phyloP scores from a whole-genome alignment of 2,329 filamentous ascomycete species.

The Cryphonectria radicalis region DNA sequence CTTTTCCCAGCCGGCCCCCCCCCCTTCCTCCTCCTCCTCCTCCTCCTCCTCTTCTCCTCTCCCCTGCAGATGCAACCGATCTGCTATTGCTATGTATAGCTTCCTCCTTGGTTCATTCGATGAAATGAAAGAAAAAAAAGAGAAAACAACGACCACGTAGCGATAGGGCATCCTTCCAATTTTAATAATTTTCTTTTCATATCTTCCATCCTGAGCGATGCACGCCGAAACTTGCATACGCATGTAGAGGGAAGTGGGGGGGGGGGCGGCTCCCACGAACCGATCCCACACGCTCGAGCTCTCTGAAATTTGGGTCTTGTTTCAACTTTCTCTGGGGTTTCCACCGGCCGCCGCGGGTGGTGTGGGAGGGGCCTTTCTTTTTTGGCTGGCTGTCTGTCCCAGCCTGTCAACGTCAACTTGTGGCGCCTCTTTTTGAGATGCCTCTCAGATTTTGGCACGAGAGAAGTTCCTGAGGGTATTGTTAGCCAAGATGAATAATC shows the following conservation, averaged over 20 bases:
- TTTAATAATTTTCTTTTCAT: neutral
- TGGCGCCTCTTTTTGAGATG: neutral
- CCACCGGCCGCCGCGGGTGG: neutral
- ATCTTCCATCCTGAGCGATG: neutral
- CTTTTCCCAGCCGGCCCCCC: neutral
- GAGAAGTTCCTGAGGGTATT: no score
- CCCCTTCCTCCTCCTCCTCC: no score
- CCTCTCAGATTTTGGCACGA: neutral
- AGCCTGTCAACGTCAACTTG: neutral
- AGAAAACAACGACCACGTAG: neutral
- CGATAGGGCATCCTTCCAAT: neutral
- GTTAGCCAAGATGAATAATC: neutral
- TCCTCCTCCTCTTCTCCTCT: neutral
- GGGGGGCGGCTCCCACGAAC: neutral
- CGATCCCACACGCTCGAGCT: neutral
- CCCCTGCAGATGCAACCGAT: neutral
- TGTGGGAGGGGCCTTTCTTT: neutral
- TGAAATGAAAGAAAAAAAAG: neutral
- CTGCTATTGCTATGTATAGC: neutral
- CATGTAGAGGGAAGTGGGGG: neutral
- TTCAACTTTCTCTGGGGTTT: slow-evolving; percentile 1
- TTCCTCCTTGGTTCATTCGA: neutral
- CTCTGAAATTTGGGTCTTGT: slow-evolving; percentile 3
- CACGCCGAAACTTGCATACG: neutral
- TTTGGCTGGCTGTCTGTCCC: neutral